Conservation (phyloP, 2,329 filamentous ascomycete genomes). For the Orbilia brochopaga region DNA sequence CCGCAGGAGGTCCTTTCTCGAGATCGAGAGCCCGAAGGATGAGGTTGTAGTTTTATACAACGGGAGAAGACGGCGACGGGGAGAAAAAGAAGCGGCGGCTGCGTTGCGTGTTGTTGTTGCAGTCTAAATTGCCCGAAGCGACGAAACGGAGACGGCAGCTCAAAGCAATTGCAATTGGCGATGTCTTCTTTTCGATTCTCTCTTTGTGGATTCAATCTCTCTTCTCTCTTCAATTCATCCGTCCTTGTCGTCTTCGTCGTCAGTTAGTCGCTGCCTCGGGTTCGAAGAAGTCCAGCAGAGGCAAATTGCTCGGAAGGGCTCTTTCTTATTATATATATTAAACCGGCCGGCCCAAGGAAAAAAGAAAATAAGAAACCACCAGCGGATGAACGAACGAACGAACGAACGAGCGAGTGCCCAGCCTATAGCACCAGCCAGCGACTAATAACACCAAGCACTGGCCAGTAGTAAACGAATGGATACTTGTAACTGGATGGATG, state of each 20-base stretch:
- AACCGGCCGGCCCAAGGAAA: background rate
- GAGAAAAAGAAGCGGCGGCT: slow-evolving; percentile 5
- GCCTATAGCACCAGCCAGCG: slow-evolving; percentile 4
- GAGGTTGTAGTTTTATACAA: slow-evolving; percentile 13
- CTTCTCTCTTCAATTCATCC: background rate
- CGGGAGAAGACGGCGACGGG: background rate
- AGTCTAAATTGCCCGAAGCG: slow-evolving; percentile 21
- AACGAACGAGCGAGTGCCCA: background rate
- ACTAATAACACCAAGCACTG: slow-evolving; percentile 8
- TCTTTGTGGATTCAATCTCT: background rate
- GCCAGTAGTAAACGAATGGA: background rate
- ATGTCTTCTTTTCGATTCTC: too few species aligned
- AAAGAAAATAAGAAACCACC: slow-evolving; percentile 5
- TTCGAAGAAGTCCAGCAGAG: background rate
- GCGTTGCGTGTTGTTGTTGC: slow-evolving; percentile 49
- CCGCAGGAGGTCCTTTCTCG: too few species aligned
- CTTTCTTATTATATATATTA: slow-evolving; percentile 33
- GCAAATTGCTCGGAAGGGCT: slow-evolving; percentile 19
- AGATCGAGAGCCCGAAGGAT: slow-evolving; percentile 8
- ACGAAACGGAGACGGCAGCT: slow-evolving; percentile 9
- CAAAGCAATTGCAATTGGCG: slow-evolving; percentile 7
- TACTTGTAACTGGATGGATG: slow-evolving; percentile 22
- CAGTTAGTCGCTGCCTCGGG: background rate
- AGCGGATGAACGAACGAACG: background rate
- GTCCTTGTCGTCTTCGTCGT: slow-evolving; percentile 3